Evolutionary conservation across 140 eudicot species (phyloP).

Genomic region (Anethum foeniculum): DNA sequence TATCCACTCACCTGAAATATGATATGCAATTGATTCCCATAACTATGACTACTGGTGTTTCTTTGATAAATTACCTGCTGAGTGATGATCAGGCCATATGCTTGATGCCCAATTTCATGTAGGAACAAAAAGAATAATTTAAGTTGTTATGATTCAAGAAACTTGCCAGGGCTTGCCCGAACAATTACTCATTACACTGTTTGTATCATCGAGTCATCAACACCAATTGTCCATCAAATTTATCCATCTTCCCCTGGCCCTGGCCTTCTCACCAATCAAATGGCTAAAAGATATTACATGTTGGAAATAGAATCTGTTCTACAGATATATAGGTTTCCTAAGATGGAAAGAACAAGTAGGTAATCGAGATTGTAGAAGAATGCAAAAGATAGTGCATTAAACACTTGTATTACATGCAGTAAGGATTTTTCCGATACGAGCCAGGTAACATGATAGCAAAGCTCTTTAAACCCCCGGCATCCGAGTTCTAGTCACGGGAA

Average conservation of each 20-base stretch:
- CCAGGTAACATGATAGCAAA: background rate
- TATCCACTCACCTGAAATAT: background rate
- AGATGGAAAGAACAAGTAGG: background rate
- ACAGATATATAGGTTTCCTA: background rate
- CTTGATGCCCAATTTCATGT: background rate
- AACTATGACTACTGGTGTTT: background rate
- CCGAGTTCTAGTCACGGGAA: background rate
- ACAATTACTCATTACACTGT: conserved; percentile 57
- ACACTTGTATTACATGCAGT: background rate
- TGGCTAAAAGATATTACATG: background rate
- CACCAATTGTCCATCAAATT: conserved; percentile 57
- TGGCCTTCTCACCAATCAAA: conserved; percentile 42
- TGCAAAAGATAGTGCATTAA: background rate
- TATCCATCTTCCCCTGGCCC: conserved; percentile 44
- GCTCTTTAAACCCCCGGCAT: background rate
- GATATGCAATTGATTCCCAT: background rate
- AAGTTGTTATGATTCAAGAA: conserved; percentile 62
- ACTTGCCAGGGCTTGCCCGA: conserved; percentile 90
- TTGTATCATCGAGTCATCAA: conserved; percentile 36
- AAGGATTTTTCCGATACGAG: background rate
- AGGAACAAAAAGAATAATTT: too few relatives aligned
- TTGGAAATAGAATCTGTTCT: background rate
- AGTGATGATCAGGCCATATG: background rate
- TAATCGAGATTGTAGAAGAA: background rate
- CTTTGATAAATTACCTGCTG: background rate